phyloP scores from a whole-genome alignment of 202 grass and related monocot species.

The Panicum virgatum region DNA sequence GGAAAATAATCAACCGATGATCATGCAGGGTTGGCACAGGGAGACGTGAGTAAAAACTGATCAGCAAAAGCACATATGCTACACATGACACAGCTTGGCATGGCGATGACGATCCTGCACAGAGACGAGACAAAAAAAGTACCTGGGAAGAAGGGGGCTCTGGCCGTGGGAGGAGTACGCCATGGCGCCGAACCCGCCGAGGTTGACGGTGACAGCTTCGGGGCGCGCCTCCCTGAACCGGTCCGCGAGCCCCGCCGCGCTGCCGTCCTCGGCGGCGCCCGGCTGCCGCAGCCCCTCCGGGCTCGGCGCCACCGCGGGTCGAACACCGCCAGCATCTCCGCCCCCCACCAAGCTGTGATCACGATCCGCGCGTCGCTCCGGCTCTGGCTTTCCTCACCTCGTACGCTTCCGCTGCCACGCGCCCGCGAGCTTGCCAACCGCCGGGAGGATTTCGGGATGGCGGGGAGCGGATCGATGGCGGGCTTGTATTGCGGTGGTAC shows the following conservation, averaged over 20 bases:
- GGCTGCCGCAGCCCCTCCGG: slow-evolving; percentile 59
- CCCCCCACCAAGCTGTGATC: background rate
- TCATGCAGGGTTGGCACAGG: background rate
- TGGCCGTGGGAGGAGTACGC: slow-evolving; percentile 50
- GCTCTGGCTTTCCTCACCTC: background rate
- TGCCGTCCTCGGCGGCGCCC: background rate
- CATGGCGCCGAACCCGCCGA: slow-evolving; percentile 34
- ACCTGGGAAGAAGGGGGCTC: slow-evolving; percentile 70
- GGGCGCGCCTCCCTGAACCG: slow-evolving; percentile 43
- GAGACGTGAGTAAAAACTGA: background rate
- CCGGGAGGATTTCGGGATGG: background rate
- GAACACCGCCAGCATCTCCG: slow-evolving; percentile 74
- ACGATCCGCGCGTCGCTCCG: background rate
- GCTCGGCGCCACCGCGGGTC: slow-evolving; percentile 57
- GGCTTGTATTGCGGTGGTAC: slow-evolving; percentile 21
- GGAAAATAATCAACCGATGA: background rate
- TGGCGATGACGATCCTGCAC: background rate
- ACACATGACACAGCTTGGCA: background rate
- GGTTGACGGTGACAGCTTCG: slow-evolving; percentile 44
- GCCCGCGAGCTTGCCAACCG: background rate
- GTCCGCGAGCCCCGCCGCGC: slow-evolving; percentile 22
- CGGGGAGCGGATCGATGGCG: background rate
- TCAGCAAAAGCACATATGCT: background rate
- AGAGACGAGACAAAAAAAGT: no score
- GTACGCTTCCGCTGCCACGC: slow-evolving; percentile 10